Evolutionary conservation across 441 rosid species (phyloP).

Genomic region (Rhodomyrtus psidioides): DNA sequence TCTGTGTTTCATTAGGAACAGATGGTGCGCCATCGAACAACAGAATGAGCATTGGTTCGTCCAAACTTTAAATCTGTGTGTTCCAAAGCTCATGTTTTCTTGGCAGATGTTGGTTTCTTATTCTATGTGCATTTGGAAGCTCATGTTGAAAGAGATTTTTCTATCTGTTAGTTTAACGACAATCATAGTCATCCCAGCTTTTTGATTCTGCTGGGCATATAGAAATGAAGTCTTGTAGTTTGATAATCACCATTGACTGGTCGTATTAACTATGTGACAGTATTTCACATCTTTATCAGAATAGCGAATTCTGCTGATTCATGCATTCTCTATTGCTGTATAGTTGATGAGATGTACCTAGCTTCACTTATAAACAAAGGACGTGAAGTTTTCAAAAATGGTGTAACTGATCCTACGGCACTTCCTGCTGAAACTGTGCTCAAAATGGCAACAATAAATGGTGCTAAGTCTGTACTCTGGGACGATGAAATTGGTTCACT

Average conservation of each 20-base stretch:
- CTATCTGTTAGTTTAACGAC: not conserved
- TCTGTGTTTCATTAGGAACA: slow-evolving; percentile 66
- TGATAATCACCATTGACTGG: not conserved
- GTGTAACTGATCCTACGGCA: slow-evolving; percentile 58
- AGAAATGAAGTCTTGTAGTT: not conserved
- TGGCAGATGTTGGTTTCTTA: not conserved
- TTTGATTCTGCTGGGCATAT: not conserved
- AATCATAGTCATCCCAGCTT: not conserved
- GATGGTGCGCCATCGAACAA: slow-evolving; percentile 84
- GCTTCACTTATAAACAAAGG: slow-evolving; percentile 75
- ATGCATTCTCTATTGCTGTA: slow-evolving; percentile 2
- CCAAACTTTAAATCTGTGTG: slow-evolving; percentile 4
- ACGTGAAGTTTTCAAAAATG: slow-evolving; percentile 35
- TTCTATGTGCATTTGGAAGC: not conserved
- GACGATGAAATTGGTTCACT: slow-evolving; percentile 68
- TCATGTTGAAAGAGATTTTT: not conserved
- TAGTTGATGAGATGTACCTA: slow-evolving; percentile 73
- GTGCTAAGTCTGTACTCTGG: slow-evolving; percentile 70
- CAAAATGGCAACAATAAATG: slow-evolving; percentile 56
- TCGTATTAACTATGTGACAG: not conserved
- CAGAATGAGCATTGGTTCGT: slow-evolving; percentile 78
- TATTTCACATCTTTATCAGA: not conserved
- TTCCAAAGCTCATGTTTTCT: not conserved
- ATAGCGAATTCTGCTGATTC: not conserved
- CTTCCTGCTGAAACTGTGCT: slow-evolving; percentile 60